Percentiles rank a stretch among this genome's conserved stretches.
These are phyloP conservation scores for Chaetoscypha palmicola DNA, from an alignment of 2,329 filamentous ascomycete species.

Conservation along the genomic window DNA sequence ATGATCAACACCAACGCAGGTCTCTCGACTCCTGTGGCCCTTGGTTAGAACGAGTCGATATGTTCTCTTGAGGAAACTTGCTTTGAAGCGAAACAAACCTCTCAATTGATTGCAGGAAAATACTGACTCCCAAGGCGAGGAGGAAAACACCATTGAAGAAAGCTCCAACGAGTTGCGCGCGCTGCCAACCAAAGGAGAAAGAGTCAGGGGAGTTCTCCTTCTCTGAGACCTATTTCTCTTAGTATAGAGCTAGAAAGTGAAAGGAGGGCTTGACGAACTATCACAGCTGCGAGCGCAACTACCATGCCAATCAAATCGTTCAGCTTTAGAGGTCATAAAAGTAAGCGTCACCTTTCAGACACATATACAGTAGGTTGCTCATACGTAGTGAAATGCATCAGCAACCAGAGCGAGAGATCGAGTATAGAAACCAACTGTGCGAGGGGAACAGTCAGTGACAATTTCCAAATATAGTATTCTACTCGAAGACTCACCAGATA, in stretches of 20 bases:
- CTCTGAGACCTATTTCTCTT: constrained; percentile 56
- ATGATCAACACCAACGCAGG: constrained; percentile 62
- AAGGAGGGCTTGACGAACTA: no score
- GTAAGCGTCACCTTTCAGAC: not conserved
- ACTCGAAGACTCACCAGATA: constrained; percentile 38
- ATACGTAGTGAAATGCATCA: constrained; percentile 72
- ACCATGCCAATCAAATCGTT: constrained; percentile 65
- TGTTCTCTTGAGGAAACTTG: constrained; percentile 28
- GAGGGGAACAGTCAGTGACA: constrained; percentile 1
- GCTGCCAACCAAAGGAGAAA: constrained; percentile 69
- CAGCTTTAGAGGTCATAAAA: constrained; percentile 40
- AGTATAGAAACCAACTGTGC: constrained; percentile 59
- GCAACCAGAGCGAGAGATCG: constrained; percentile 65
- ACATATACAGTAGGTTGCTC: not conserved
- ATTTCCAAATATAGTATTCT: no score
- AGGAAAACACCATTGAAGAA: constrained; percentile 79
- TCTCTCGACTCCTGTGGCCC: constrained; percentile 44
- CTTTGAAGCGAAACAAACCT: constrained; percentile 54
- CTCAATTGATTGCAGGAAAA: constrained; percentile 67
- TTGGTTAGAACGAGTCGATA: not conserved
- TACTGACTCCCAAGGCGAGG: constrained; percentile 63
- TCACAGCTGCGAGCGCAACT: constrained; percentile 57
- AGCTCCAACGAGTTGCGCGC: constrained; percentile 64
- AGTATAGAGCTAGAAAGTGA: no score
- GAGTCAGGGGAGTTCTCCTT: constrained; percentile 47